Evolutionary conservation across 192 early-diverging fungal genomes (phyloP).

Genomic region (Coemansia erecta): DNA sequence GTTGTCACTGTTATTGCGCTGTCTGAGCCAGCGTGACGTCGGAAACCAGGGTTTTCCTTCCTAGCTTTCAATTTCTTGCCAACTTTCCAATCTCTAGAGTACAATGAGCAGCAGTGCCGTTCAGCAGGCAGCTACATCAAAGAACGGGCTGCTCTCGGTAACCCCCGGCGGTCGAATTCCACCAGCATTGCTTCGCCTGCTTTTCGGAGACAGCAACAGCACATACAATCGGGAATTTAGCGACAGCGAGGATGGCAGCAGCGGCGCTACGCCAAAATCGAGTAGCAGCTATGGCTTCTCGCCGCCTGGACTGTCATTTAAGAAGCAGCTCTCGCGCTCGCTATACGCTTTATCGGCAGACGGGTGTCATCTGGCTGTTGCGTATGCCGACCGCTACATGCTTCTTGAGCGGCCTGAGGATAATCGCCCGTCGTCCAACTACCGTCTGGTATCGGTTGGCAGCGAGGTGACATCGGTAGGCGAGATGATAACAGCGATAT

Average conservation of each 20-base stretch:
- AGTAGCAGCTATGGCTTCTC: neutral
- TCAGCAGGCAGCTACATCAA: slow-evolving; percentile 13
- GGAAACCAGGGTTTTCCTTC: too few relatives aligned
- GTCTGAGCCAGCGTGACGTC: too few relatives aligned
- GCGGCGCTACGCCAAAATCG: neutral
- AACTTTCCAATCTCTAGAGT: neutral
- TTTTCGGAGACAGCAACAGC: slow-evolving; percentile 25
- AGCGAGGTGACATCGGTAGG: slow-evolving; percentile 23
- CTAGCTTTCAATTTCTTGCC: neutral
- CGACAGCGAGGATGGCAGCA: neutral
- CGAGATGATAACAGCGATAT: slow-evolving; percentile 32
- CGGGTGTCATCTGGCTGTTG: slow-evolving; percentile 25
- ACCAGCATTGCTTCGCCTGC: slow-evolving; percentile 18
- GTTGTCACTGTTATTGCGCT: neutral
- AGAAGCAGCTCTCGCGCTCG: slow-evolving; percentile 5
- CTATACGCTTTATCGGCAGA: slow-evolving; percentile 27
- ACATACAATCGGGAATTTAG: neutral
- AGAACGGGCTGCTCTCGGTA: slow-evolving; percentile 19
- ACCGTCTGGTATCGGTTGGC: slow-evolving; percentile 37
- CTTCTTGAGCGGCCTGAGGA: slow-evolving; percentile 21
- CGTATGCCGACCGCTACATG: slow-evolving; percentile 31
- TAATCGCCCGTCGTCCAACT: slow-evolving; percentile 3
- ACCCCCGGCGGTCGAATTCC: slow-evolving; percentile 20
- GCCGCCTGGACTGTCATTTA: neutral
- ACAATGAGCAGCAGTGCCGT: slow-evolving; percentile 9